Conservation (phyloP, 345 rosid species). For the Eucalyptus dawsonii region DNA sequence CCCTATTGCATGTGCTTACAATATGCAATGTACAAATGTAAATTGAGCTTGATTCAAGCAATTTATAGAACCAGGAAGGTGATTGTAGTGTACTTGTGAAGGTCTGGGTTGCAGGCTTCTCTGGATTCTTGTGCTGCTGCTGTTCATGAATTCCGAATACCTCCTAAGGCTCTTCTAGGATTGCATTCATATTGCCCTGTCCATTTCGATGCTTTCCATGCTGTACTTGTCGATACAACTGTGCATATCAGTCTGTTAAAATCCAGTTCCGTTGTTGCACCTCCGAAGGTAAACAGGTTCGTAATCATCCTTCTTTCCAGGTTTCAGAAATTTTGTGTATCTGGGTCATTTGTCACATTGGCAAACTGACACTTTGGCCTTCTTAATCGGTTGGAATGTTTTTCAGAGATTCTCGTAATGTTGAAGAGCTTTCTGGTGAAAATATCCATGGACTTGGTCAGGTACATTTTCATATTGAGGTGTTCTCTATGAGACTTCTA, state of each 20-base stretch:
- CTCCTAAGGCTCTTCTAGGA: constrained; percentile 86
- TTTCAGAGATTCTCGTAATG: constrained; percentile 27
- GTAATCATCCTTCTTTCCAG: constrained; percentile 3
- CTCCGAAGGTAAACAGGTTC: constrained; percentile 51
- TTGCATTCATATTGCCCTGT: constrained; percentile 93
- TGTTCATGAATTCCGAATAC: constrained; percentile 81
- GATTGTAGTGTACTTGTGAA: constrained; percentile 9
- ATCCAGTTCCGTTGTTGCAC: constrained; percentile 32
- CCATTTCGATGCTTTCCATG: constrained; percentile 77
- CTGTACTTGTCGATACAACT: constrained; percentile 71
- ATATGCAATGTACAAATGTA: background rate
- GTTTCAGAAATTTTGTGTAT: background rate
- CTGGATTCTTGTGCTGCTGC: constrained; percentile 51
- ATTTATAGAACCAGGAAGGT: background rate
- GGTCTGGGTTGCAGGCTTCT: constrained; percentile 35
- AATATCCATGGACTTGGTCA: constrained; percentile 29
- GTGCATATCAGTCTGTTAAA: constrained; percentile 63
- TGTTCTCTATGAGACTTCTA: background rate
- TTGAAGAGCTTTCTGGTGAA: constrained; percentile 25
- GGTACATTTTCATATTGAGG: constrained; percentile 20
- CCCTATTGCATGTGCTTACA: background rate
- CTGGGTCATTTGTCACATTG: background rate
- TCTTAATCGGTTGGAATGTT: background rate
- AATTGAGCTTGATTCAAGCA: background rate
- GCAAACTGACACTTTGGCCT: background rate